phyloP scores from a whole-genome alignment of 441 rosid species.

The Metrosideros polymorpha region DNA sequence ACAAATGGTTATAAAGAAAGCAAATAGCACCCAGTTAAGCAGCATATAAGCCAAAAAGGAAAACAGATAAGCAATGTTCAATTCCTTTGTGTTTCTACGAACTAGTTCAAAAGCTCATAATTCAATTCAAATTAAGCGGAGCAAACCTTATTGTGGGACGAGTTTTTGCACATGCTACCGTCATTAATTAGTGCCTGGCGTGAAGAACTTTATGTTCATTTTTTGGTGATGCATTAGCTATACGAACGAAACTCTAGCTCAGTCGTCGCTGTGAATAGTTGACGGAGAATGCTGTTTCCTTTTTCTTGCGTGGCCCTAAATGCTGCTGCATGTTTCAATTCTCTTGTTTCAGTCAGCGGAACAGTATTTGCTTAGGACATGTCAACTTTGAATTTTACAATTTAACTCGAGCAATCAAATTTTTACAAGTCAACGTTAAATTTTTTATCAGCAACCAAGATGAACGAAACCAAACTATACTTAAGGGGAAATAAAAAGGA shows the following conservation, averaged over 20 bases:
- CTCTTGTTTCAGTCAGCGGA: not conserved
- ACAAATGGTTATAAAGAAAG: too few species aligned
- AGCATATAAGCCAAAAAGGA: not conserved
- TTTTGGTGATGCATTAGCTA: not conserved
- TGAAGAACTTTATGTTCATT: not conserved
- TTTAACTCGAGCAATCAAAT: not conserved
- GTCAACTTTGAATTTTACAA: not conserved
- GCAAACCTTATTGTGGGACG: not conserved
- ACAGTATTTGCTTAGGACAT: not conserved
- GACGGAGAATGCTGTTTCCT: not conserved
- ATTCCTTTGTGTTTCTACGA: not conserved
- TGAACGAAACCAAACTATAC: not conserved
- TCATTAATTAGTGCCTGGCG: not conserved
- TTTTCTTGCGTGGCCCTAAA: not conserved
- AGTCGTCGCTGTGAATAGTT: accelerated
- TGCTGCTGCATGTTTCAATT: not conserved
- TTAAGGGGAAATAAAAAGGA: too few species aligned
- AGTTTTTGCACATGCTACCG: not conserved
- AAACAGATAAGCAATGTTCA: not conserved
- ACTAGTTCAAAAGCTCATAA: not conserved
- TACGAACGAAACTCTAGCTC: not conserved
- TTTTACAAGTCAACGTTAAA: not conserved
- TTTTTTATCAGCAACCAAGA: not conserved
- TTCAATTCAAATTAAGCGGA: not conserved
- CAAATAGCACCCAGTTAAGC: not conserved